Evolutionary conservation across 148 eudicot genomes (phyloP).

Genomic region (Dianthus caryophyllus): DNA sequence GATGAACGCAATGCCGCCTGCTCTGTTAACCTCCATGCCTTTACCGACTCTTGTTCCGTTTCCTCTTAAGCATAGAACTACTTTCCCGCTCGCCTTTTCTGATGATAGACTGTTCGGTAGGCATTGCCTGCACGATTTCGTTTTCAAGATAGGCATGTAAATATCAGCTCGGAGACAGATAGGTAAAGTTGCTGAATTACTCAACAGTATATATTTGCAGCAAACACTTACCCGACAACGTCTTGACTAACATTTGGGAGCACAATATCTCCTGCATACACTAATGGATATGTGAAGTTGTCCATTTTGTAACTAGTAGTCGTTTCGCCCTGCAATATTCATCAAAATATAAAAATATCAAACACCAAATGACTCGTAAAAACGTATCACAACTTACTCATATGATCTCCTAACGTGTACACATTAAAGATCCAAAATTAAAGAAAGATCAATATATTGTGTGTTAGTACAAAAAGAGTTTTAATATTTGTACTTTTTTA

Average conservation of each 20-base stretch:
- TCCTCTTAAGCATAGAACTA: slow-evolving; percentile 76
- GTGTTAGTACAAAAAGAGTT: not conserved
- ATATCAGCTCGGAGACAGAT: not conserved
- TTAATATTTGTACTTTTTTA: slow-evolving; percentile 8
- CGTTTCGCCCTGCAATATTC: slow-evolving; percentile 57
- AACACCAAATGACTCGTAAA: too few relatives aligned
- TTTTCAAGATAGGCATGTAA: too few relatives aligned
- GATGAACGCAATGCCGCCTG: slow-evolving; percentile 67
- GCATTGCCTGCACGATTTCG: slow-evolving; percentile 56
- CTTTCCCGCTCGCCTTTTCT: slow-evolving; percentile 54
- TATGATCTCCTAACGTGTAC: too few relatives aligned
- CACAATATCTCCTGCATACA: slow-evolving; percentile 58
- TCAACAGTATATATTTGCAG: too few relatives aligned
- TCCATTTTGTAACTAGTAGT: slow-evolving; percentile 49
- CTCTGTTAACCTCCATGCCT: slow-evolving; percentile 73
- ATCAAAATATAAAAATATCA: not conserved
- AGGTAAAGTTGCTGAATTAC: too few relatives aligned
- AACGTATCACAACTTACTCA: too few relatives aligned
- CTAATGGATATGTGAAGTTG: slow-evolving; percentile 57
- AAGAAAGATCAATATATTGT: too few relatives aligned
- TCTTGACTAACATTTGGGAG: slow-evolving; percentile 38
- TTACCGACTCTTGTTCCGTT: slow-evolving; percentile 62
- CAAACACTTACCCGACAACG: slow-evolving; percentile 42
- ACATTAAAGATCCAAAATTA: too few relatives aligned
- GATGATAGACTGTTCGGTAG: slow-evolving; percentile 59